These are phyloP conservation scores for Russula dissimulans DNA, from an alignment of 768 basidiomycete species.

Conservation along the genomic window DNA sequence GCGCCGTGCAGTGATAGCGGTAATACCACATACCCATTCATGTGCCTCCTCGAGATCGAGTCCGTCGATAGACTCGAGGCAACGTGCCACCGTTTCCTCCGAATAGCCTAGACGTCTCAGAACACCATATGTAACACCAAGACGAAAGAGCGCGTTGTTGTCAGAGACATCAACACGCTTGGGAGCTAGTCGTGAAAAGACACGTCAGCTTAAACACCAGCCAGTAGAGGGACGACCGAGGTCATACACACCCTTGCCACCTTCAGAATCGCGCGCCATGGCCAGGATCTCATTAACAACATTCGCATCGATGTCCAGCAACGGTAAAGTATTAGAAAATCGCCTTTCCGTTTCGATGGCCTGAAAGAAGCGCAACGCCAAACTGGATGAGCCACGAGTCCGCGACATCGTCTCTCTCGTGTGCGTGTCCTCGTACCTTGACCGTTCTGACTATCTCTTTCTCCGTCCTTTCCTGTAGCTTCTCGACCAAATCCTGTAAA, in stretches of 20 bases:
- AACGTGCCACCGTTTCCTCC: constrained; percentile 60
- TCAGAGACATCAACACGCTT: constrained; percentile 44
- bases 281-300: constrained; percentile 51
- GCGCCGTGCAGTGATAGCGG: not conserved
- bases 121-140: constrained; percentile 76
- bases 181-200: constrained; percentile 22
- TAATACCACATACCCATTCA: constrained; percentile 63
- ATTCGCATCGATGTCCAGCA: constrained; percentile 50
- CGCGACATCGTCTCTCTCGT: not conserved
- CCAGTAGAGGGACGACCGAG: not conserved
- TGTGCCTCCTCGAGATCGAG: constrained; percentile 81
- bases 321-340: constrained; percentile 51
- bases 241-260: constrained; percentile 19
- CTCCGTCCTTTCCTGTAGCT: constrained; percentile 78
- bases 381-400: not conserved
- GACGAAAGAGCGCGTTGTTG: constrained; percentile 60
- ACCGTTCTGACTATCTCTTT: constrained; percentile 66
- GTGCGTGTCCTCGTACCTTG: constrained; percentile 42
- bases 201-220: not conserved
- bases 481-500: constrained; percentile 69
- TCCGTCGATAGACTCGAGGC: constrained; percentile 52
- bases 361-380: constrained; percentile 30
- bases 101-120: constrained; percentile 70
- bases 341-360: constrained; percentile 76
- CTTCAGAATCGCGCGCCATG: constrained; percentile 31